These are phyloP conservation scores for Microdochium trichocladiopsis DNA, from an alignment of 2,329 filamentous ascomycete genomes.

Conservation along the genomic window DNA sequence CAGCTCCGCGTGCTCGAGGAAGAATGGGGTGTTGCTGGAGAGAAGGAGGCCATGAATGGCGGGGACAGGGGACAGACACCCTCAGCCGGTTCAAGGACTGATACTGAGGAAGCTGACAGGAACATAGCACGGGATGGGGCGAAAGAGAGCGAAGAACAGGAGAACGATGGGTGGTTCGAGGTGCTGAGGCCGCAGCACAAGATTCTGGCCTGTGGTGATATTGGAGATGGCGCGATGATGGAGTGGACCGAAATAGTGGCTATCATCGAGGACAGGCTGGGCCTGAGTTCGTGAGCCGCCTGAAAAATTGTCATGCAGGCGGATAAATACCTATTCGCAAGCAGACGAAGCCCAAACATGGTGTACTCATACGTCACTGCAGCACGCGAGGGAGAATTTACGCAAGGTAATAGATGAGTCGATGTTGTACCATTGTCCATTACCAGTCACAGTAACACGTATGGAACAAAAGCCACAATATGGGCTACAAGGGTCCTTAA, in stretches of 20 bases:
- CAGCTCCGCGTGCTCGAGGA: slow-evolving; percentile 64
- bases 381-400: too few species aligned
- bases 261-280: slow-evolving; percentile 49
- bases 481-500: too few species aligned
- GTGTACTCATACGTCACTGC: too few species aligned
- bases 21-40: slow-evolving; percentile 57
- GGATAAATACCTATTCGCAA: background rate
- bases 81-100: slow-evolving; percentile 2
- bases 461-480: too few species aligned
- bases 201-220: slow-evolving; percentile 76
- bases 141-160: slow-evolving; percentile 6
- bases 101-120: slow-evolving; percentile 8
- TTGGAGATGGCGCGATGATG: slow-evolving; percentile 75
- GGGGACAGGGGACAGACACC: background rate
- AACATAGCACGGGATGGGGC: background rate
- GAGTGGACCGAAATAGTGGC: slow-evolving; percentile 71
- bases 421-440: too few species aligned
- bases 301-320: background rate
- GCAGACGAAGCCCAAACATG: too few species aligned
- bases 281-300: slow-evolving; percentile 11
- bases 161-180: slow-evolving; percentile 51
- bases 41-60: background rate
- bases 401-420: too few species aligned
- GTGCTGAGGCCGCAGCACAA: slow-evolving; percentile 70
- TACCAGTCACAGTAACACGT: too few species aligned